Conservation (phyloP, 352 stramenopile genomes). For the Aphanomyces cochlioides region DNA sequence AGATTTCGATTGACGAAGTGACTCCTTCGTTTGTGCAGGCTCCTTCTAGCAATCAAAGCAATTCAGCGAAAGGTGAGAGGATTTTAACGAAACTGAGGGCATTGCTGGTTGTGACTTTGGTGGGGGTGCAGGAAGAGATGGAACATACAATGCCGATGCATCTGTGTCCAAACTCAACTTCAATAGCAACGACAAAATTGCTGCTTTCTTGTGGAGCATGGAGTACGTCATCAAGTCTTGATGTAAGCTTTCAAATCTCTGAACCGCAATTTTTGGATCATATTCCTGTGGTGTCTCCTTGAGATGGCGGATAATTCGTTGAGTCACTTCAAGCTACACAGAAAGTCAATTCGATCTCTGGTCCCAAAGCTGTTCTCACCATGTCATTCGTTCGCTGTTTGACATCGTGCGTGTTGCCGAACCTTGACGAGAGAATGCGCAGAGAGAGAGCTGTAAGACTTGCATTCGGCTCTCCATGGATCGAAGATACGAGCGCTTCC, state of each 20-base stretch:
- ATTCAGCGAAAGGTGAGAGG: neutral
- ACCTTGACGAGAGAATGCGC: conserved; percentile 27
- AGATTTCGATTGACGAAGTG: neutral
- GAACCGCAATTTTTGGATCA: conserved; percentile 14
- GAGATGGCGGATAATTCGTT: conserved; percentile 23
- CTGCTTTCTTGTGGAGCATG: conserved; percentile 29
- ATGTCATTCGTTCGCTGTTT: conserved; percentile 20
- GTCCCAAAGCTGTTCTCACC: neutral
- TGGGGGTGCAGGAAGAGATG: neutral
- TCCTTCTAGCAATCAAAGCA: neutral
- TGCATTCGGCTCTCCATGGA: conserved; percentile 18
- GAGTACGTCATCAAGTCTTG: conserved; percentile 28
- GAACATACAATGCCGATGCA: conserved; percentile 19
- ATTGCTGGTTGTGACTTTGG: neutral
- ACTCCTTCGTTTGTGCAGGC: neutral
- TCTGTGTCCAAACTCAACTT: conserved; percentile 24
- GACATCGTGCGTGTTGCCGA: conserved; percentile 7
- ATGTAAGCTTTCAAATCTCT: conserved; percentile 25
- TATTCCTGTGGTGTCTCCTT: conserved; percentile 12
- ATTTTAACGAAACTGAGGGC: neutral
- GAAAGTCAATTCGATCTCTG: neutral
- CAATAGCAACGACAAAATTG: conserved; percentile 19
- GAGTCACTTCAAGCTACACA: conserved; percentile 21
- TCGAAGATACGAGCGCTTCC: conserved; percentile 9
- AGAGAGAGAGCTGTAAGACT: conserved; percentile 24